Percentiles rank a stretch among this genome's conserved stretches.
These are phyloP conservation scores for Cicer chorassanicum DNA, from an alignment of 306 rosid genomes.

Conservation along the genomic window DNA sequence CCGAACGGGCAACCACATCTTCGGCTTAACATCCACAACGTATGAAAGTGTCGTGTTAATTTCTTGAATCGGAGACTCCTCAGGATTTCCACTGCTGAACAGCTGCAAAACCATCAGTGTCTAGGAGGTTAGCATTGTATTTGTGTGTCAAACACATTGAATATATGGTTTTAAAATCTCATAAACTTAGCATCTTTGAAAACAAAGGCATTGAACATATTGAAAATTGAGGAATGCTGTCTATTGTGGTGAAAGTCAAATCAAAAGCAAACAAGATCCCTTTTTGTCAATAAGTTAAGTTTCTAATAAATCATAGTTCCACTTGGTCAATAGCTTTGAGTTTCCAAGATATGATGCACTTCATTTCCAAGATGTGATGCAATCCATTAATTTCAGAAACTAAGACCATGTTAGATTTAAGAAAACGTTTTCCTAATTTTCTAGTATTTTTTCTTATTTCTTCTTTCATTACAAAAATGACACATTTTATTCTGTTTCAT, in stretches of 20 bases:
- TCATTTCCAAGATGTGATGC: slow-evolving; percentile 19
- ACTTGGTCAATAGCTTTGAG: slow-evolving; percentile 16
- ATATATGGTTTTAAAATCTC: slow-evolving; percentile 30
- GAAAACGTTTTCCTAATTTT: neutral
- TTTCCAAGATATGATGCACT: slow-evolving; percentile 26
- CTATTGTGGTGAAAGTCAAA: slow-evolving; percentile 3
- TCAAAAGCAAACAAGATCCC: neutral
- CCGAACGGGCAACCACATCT: slow-evolving; percentile 74
- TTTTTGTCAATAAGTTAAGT: slow-evolving; percentile 7
- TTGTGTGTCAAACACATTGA: neutral
- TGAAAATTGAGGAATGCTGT: slow-evolving; percentile 32
- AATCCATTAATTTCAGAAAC: slow-evolving; percentile 20
- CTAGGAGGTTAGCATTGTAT: slow-evolving; percentile 23
- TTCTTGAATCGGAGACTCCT: slow-evolving; percentile 45
- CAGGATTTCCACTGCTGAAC: slow-evolving; percentile 40
- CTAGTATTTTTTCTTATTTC: neutral
- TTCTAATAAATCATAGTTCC: slow-evolving; percentile 20
- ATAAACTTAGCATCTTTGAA: slow-evolving; percentile 20
- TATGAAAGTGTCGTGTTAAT: slow-evolving; percentile 60
- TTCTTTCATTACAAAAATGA: neutral
- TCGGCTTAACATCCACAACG: slow-evolving; percentile 83
- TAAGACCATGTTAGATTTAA: neutral
- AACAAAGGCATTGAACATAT: slow-evolving; percentile 21
- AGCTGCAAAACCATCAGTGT: slow-evolving; percentile 59
- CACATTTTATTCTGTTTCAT: neutral